Evolutionary conservation across 768 basidiomycete species (phyloP), one percentile per base, ranked within the genome.

Genomic region (Collybia nuda): DNA sequence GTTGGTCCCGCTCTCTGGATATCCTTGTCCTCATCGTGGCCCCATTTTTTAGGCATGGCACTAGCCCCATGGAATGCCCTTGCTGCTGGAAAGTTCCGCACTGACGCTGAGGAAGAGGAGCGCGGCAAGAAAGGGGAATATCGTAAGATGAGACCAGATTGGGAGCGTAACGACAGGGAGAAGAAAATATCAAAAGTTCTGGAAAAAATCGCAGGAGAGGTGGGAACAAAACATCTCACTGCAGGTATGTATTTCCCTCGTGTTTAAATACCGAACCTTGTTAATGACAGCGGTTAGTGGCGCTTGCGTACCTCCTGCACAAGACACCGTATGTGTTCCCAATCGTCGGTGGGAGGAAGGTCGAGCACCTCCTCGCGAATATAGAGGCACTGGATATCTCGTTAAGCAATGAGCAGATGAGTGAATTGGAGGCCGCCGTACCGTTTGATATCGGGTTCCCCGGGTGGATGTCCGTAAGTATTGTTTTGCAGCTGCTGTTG

Each of bases 261-360:
- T 8, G 21, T 19, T n/a, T 21, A 39, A 18, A n/a, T 15, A 2
- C 22, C 6, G 24, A n/a, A 48, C 17, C 1, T 11, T 43, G 19
- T 22, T 32, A 32, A 36, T n/a, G 36, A 50, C 29, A 42, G 8
- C 26, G 15, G 22, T 7, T 37, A 75, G 78, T 79, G 21, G 77
- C 77, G 6, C 73, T 81, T 51, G 77, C 78, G 7, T 80, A 79
- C 49, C 57, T 81, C n/a, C 62, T 82, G 63, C 77, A 79, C 44
- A 83, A 81, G 62, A 66, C 75, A 6, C 74, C 75, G 0, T 78
- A 73, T 44, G 78, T 80, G 0, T 80, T 81, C 65, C 78, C 77
- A 0, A 68, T 80, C 39, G 59, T 78, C 21, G 77, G 77, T 8
- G 75, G 75, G 3, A 68, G 77, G 40, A 82, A 80, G 52, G 66